Conservation (phyloP, 495 filamentous ascomycete genomes). For the Neurospora discreta region DNA sequence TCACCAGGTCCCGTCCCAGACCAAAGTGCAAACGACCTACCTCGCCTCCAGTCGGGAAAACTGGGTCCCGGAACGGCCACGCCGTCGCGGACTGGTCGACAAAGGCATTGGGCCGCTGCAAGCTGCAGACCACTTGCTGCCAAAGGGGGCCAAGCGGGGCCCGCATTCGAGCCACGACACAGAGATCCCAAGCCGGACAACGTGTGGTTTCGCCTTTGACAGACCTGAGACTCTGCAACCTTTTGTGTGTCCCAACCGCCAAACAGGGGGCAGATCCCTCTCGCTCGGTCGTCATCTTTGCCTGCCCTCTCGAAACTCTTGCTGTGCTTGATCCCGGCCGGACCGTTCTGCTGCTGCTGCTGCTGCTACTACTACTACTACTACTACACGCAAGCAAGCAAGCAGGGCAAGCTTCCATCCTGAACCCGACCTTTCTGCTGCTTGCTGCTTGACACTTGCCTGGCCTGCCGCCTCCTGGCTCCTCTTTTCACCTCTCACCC, state of each 20-base stretch:
- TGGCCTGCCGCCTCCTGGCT: not conserved
- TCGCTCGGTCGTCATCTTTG: not conserved
- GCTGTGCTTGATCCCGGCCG: not conserved
- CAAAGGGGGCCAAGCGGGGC: slow-evolving; percentile 19
- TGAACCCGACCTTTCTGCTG: no score
- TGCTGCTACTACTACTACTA: not conserved
- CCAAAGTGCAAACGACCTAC: not conserved
- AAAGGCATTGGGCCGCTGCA: slow-evolving; percentile 39
- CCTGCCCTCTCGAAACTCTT: not conserved
- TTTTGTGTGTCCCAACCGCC: no score
- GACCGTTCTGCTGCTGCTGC: not conserved
- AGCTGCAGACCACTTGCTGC: slow-evolving; percentile 38
- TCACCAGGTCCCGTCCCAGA: no score
- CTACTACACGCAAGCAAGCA: no score
- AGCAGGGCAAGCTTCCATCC: no score
- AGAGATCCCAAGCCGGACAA: slow-evolving; percentile 22
- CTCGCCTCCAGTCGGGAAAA: slow-evolving; percentile 9
- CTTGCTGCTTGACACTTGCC: not conserved
- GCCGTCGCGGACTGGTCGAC: slow-evolving; percentile 29
- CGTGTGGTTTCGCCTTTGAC: not conserved
- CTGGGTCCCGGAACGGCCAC: slow-evolving; percentile 20
- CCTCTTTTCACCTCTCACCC: slow-evolving; percentile 4
- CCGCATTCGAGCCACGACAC: slow-evolving; percentile 56
- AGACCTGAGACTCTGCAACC: not conserved
- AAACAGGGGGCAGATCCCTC: no score